Base-by-base conservation (phyloP, 2,329 filamentous ascomycete genomes). In the Beauveria brongniartii region DNA sequence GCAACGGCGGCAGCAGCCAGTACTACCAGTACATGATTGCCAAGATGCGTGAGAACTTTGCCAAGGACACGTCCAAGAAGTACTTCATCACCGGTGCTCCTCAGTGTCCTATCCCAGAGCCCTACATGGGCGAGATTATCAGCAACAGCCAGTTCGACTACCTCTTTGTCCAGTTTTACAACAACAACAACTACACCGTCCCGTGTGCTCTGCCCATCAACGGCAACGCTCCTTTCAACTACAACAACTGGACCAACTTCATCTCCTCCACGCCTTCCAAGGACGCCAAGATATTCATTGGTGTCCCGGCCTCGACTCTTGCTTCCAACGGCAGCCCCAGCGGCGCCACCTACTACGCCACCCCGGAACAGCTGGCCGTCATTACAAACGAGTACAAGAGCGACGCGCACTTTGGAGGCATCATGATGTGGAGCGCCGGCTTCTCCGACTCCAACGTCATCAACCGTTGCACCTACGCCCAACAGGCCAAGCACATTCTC, bases 101-200 rank as follows among this genome's bases (percentile, higher is more conserved):
- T n/a, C 75, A 80, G 65, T 80, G 77, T 67, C 73, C 75, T 8
- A 69, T 73, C 24, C 55, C 59, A 2, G 62, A 71, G 55, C 46
- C 68, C 65, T 71, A 75, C 67, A 79, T 80, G 77, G 69, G 71
- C 62, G 66, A 68, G 22, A 77, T 80, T 62, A 73, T 81, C 61
- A 63, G 70, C 41, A 56, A 66, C 24, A 69, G 72, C 51, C 62
- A 67, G 48, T 79, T 78, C 61, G 76, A 79, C 63, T 70, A 71
- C 53, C 66, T 80, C 8, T 78, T 73, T 64, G 69, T 79, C 20
- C 77, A 80, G 65, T 79, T 78, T 68, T 80, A 80, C 70, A 80
- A 80, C 68, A 80, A 80, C 66, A 69, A 71, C 0, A 67, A 65
- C 30, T 79, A 77, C 64, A 71, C 73, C 24, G 73, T 64, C 10